These are phyloP conservation scores for Cyclotella distinguenda DNA, from an alignment of 108 stramenopile genomes.

Conservation along the genomic window DNA sequence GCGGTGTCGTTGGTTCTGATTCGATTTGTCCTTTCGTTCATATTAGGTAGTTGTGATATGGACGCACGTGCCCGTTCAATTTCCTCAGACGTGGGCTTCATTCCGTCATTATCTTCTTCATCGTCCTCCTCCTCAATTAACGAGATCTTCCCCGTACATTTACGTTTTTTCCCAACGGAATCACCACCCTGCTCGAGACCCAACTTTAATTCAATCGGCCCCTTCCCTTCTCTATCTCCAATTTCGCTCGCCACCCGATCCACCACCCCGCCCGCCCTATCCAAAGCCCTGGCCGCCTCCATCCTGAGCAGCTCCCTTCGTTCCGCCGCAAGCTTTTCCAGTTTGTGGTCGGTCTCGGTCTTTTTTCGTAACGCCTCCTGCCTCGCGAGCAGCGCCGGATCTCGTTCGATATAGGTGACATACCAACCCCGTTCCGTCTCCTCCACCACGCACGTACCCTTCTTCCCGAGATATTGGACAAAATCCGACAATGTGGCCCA, in stretches of 20 bases:
- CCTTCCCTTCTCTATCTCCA: conserved; percentile 34
- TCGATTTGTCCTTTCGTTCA: not conserved
- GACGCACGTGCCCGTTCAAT: not conserved
- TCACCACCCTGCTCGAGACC: not conserved
- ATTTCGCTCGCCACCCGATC: conserved; percentile 58
- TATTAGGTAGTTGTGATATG: not conserved
- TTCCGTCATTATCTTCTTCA: conserved; percentile 28
- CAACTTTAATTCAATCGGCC: conserved; percentile 44
- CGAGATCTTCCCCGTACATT: conserved; percentile 17
- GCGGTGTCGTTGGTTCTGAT: conserved; percentile 8
- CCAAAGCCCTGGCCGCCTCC: conserved; percentile 79
- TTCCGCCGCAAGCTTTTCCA: conserved; percentile 50
- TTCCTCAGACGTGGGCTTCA: not conserved
- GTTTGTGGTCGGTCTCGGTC: conserved; percentile 59
- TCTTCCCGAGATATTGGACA: conserved; percentile 96
- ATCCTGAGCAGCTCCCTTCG: conserved; percentile 62
- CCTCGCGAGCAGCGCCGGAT: conserved; percentile 63
- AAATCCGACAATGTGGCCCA: conserved; percentile 95
- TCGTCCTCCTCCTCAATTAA: conserved; percentile 53
- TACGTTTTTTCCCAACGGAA: conserved; percentile 24
- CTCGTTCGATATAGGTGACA: conserved; percentile 94
- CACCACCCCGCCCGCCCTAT: conserved; percentile 60
- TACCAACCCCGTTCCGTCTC: conserved; percentile 98
- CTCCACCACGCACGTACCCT: conserved; percentile 88
- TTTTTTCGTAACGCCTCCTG: conserved; percentile 49